Percentiles rank a stretch among this genome's conserved stretches.
Conservation (phyloP, 2,329 filamentous ascomycete genomes). For the Xylariaceae sp. region DNA sequence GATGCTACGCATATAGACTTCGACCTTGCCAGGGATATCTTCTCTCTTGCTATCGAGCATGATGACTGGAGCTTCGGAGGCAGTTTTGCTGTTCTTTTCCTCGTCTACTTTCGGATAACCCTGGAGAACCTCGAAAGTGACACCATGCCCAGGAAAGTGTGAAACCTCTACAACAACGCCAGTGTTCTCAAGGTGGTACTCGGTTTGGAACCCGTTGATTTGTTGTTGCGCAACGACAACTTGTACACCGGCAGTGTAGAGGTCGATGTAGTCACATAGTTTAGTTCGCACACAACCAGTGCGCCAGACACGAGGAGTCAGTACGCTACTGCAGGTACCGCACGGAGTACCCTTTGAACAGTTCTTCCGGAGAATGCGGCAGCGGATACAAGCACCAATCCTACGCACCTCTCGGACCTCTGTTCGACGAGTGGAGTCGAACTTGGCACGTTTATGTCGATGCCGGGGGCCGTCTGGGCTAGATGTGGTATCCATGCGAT, state of each 20-base stretch:
- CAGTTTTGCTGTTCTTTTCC: constrained; percentile 31
- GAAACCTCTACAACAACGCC: constrained; percentile 55
- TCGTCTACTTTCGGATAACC: constrained; percentile 35
- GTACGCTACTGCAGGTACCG: constrained; percentile 61
- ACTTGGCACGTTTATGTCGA: constrained; percentile 55
- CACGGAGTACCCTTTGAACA: constrained; percentile 64
- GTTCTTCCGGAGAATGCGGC: constrained; percentile 63
- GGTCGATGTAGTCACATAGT: constrained; percentile 58
- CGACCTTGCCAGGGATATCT: constrained; percentile 57
- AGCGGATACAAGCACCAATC: constrained; percentile 64
- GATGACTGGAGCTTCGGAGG: constrained; percentile 34
- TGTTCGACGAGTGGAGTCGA: constrained; percentile 57
- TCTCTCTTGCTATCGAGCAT: constrained; percentile 62
- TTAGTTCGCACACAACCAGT: constrained; percentile 62
- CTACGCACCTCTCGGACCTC: constrained; percentile 65
- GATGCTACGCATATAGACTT: constrained; percentile 59
- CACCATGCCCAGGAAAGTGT: constrained; percentile 53
- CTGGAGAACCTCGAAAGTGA: constrained; percentile 43
- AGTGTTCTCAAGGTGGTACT: constrained; percentile 47
- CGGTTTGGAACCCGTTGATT: constrained; percentile 53
- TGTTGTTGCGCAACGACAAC: constrained; percentile 60
- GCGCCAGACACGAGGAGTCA: constrained; percentile 64
- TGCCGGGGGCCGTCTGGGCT: constrained; percentile 44
- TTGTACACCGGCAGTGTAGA: constrained; percentile 64
- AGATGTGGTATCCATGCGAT: constrained; percentile 51